Evolutionary conservation across 495 filamentous ascomycete genomes (phyloP).

Genomic region (Jackrogersella multiformis): DNA sequence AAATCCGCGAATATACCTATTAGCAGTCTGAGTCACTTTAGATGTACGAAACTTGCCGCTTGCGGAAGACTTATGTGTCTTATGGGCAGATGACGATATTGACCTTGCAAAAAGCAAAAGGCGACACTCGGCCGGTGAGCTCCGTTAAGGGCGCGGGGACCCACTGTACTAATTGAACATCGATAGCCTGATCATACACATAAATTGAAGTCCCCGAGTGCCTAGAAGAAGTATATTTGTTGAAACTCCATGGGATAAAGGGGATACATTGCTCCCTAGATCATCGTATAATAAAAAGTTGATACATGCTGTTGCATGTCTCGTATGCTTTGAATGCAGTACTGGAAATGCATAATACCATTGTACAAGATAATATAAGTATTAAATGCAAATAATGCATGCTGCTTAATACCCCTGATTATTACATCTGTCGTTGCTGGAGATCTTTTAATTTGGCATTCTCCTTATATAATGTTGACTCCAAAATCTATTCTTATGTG

Average conservation of each 20-base stretch:
- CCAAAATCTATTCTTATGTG: too few species aligned
- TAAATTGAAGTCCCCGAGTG: neutral
- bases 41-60: constrained; percentile 11
- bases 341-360: too few species aligned
- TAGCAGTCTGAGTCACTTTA: constrained; percentile 2
- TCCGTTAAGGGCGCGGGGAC: constrained; percentile 14
- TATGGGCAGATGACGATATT: constrained; percentile 16
- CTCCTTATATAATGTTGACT: too few species aligned
- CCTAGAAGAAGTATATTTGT: neutral
- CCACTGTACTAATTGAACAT: constrained; percentile 23
- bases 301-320: neutral
- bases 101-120: neutral
- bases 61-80: constrained; percentile 16
- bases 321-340: too few species aligned
- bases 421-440: too few species aligned
- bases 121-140: too few species aligned
- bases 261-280: too few species aligned
- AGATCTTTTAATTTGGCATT: too few species aligned
- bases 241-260: neutral
- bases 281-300: neutral
- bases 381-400: too few species aligned
- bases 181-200: neutral
- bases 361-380: too few species aligned
- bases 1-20: too few species aligned
- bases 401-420: too few species aligned